Evolutionary conservation across 345 rosid genomes (phyloP).

Genomic region (Hirschfeldia incana): DNA sequence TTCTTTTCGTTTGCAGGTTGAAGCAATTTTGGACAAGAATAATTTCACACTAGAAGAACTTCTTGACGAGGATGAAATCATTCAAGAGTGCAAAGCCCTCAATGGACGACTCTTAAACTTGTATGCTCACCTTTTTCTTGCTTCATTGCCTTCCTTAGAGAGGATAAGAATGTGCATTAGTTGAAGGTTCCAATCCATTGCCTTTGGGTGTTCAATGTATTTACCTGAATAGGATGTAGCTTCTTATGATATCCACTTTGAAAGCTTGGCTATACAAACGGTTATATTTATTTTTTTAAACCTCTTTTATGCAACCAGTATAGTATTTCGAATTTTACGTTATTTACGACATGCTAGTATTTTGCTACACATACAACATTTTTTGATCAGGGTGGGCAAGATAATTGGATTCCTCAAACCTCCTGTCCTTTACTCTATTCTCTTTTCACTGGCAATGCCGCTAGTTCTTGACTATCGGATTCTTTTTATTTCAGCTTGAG

Average conservation of each 20-base stretch:
- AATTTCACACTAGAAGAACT: constrained; percentile 86
- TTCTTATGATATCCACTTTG: constrained; percentile 9
- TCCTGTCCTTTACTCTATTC: neutral
- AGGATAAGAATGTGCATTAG: constrained; percentile 3
- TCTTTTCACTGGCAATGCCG: constrained; percentile 1
- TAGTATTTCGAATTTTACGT: neutral
- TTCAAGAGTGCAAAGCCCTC: constrained; percentile 95
- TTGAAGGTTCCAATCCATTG: constrained; percentile 7
- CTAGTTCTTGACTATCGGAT: constrained; percentile 20
- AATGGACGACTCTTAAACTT: constrained; percentile 86
- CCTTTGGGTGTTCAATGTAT: neutral
- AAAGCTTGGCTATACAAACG: neutral
- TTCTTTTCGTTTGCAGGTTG: constrained; percentile 59
- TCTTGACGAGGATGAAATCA: constrained; percentile 94
- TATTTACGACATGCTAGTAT: constrained; percentile 7
- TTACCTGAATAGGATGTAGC: constrained; percentile 1
- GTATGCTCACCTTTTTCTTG: constrained; percentile 45
- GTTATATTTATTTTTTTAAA: neutral
- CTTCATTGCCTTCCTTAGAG: constrained; percentile 10
- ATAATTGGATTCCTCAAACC: constrained; percentile 5
- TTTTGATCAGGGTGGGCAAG: neutral
- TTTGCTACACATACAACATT: constrained; percentile 1
- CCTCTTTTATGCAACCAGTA: neutral
- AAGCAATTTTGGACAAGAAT: constrained; percentile 85
- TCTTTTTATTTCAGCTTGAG: constrained; percentile 62